A percentile compares a stretch with the other conserved stretches of the same genome.
These are phyloP conservation scores for Venturia nashicola DNA, from an alignment of 2,329 filamentous ascomycete genomes.

Conservation along the genomic window DNA sequence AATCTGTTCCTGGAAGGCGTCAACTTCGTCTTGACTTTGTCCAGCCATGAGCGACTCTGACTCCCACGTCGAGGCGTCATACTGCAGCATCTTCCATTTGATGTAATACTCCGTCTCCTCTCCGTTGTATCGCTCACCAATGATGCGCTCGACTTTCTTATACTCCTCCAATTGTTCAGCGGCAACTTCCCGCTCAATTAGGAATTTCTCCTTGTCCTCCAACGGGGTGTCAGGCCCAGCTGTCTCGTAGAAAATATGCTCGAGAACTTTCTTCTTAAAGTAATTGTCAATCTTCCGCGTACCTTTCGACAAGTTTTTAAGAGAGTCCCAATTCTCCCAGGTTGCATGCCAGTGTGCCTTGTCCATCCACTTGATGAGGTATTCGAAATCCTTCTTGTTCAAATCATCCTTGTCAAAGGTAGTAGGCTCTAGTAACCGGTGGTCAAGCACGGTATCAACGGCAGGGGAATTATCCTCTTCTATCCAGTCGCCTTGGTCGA, in stretches of 20 bases:
- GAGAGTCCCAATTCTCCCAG: conserved; percentile 71
- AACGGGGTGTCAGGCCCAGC: conserved; percentile 63
- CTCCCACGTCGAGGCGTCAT: conserved; percentile 95
- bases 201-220: conserved; percentile 86
- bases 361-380: conserved; percentile 90
- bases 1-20: conserved; percentile 83
- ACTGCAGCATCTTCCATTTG: conserved; percentile 72
- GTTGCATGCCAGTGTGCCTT: conserved; percentile 92
- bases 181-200: conserved; percentile 85
- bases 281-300: conserved; percentile 91
- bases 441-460: conserved; percentile 83
- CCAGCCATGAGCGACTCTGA: conserved; percentile 58
- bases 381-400: conserved; percentile 73
- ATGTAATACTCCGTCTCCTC: conserved; percentile 80
- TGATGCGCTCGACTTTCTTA: conserved; percentile 85
- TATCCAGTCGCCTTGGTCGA: conserved; percentile 47
- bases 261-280: conserved; percentile 73
- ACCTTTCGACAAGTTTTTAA: conserved; percentile 61
- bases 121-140: conserved; percentile 68
- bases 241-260: conserved; percentile 46
- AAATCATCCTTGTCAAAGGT: conserved; percentile 19
- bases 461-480: conserved; percentile 65
- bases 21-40: conserved; percentile 78
- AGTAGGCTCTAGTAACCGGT: conserved; percentile 59
- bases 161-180: conserved; percentile 81